Evolutionary conservation across 345 rosid species (phyloP).

Genomic region (Ceriops decandra): DNA sequence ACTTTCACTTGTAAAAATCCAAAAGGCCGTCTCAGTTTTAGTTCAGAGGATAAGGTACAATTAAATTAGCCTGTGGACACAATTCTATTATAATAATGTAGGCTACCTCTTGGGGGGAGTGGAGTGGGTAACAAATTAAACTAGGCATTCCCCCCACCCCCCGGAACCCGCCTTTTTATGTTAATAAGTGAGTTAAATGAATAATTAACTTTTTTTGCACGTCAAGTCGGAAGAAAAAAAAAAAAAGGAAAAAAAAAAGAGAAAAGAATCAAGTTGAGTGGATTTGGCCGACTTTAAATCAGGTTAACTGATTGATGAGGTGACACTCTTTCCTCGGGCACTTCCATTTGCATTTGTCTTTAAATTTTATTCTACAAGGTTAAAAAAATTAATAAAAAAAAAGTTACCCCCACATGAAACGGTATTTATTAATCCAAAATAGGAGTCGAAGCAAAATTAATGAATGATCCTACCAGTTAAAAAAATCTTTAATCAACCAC

Average conservation of each 20-base stretch:
- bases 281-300: background rate
- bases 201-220: background rate
- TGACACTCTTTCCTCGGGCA: conserved; percentile 18
- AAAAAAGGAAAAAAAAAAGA: too few relatives aligned
- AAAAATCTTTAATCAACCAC: background rate
- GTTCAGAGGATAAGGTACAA: background rate
- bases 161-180: too few relatives aligned
- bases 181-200: background rate
- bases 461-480: too few relatives aligned
- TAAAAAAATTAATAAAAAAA: too few relatives aligned
- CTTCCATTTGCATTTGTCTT: conserved; percentile 23
- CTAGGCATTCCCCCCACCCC: too few relatives aligned
- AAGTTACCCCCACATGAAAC: conserved; percentile 3
- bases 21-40: background rate
- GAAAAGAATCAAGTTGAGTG: conserved; percentile 21
- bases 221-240: conserved; percentile 4
- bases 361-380: background rate
- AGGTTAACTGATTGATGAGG: background rate
- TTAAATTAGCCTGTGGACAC: background rate
- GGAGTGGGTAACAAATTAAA: too few relatives aligned
- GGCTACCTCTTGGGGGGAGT: background rate
- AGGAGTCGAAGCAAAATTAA: too few relatives aligned
- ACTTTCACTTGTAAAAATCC: background rate
- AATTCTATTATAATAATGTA: background rate
- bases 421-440: background rate